A percentile compares a stretch with the other conserved stretches of the same genome.
Evolutionary conservation across 192 early-diverging fungal genomes (phyloP).

Genomic region (Dispira parvispora): DNA sequence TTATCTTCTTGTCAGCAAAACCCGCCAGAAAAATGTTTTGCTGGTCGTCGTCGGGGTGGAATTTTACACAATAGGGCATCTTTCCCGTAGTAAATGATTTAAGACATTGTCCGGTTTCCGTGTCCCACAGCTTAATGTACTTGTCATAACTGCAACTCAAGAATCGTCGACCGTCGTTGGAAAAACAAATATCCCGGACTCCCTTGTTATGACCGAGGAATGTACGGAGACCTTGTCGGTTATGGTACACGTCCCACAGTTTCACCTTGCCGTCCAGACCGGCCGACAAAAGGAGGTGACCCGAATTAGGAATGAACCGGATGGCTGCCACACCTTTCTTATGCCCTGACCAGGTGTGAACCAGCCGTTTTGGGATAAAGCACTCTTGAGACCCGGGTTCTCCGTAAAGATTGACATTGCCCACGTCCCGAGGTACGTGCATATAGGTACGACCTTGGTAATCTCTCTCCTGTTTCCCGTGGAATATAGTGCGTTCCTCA

Average conservation of each 20-base stretch:
- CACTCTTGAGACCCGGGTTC: conserved; percentile 61
- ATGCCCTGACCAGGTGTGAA: conserved; percentile 91
- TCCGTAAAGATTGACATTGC: conserved; percentile 46
- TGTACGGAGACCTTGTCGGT: conserved; percentile 69
- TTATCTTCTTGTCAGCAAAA: conserved; percentile 83
- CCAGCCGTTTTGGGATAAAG: conserved; percentile 67
- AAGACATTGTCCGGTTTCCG: conserved; percentile 87
- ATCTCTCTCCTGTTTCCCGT: conserved; percentile 72
- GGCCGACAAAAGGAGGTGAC: conserved; percentile 75
- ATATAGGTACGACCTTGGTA: conserved; percentile 94
- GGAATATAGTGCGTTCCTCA: conserved; percentile 68
- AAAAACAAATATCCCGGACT: conserved; percentile 83
- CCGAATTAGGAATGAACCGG: conserved; percentile 75
- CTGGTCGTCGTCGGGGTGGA: conserved; percentile 78
- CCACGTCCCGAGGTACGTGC: conserved; percentile 81
- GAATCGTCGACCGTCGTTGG: conserved; percentile 68
- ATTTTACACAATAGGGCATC: conserved; percentile 76
- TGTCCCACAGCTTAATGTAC: conserved; percentile 94
- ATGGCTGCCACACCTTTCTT: conserved; percentile 82
- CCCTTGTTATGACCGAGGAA: conserved; percentile 85
- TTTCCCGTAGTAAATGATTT: conserved; percentile 55
- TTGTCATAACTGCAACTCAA: conserved; percentile 82
- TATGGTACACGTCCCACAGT: conserved; percentile 90
- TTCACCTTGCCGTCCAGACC: conserved; percentile 95
- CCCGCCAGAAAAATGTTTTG: conserved; percentile 83